Conservation (phyloP, 2,329 filamentous ascomycete species). For the Fusarium torreyae region DNA sequence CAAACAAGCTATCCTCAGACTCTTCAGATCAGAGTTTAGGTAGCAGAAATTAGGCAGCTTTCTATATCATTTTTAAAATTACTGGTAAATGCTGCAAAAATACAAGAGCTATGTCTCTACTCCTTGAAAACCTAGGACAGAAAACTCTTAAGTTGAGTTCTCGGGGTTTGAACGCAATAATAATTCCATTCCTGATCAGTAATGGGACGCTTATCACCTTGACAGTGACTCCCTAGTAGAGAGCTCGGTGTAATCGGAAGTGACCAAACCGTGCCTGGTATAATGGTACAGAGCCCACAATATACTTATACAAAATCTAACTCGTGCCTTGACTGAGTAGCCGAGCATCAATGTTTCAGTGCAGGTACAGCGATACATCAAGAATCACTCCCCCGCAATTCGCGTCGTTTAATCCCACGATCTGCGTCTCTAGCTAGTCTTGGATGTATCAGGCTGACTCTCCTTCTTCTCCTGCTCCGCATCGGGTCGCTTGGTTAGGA, state of each 20-base stretch:
- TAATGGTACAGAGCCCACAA: background rate
- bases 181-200: too few species aligned
- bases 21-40: too few species aligned
- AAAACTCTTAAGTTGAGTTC: too few species aligned
- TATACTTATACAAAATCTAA: constrained; percentile 15
- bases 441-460: constrained; percentile 25
- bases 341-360: background rate
- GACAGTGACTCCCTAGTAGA: background rate
- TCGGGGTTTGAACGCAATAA: too few species aligned
- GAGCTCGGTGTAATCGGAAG: constrained; percentile 3
- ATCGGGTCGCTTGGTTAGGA: constrained; percentile 76
- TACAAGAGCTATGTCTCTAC: too few species aligned
- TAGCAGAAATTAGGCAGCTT: too few species aligned
- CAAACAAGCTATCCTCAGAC: too few species aligned
- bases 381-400: too few species aligned
- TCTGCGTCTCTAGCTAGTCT: constrained; percentile 17
- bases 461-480: constrained; percentile 52
- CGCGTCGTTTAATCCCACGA: background rate
- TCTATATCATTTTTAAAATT: too few species aligned
- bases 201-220: background rate
- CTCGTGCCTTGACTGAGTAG: background rate
- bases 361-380: too few species aligned
- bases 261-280: background rate
- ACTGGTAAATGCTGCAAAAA: too few species aligned
- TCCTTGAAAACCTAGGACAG: too few species aligned